Percentiles rank a stretch among this genome's conserved stretches.
Conservation (phyloP, 2,329 filamentous ascomycete genomes). For the Escovopsis sp. region DNA sequence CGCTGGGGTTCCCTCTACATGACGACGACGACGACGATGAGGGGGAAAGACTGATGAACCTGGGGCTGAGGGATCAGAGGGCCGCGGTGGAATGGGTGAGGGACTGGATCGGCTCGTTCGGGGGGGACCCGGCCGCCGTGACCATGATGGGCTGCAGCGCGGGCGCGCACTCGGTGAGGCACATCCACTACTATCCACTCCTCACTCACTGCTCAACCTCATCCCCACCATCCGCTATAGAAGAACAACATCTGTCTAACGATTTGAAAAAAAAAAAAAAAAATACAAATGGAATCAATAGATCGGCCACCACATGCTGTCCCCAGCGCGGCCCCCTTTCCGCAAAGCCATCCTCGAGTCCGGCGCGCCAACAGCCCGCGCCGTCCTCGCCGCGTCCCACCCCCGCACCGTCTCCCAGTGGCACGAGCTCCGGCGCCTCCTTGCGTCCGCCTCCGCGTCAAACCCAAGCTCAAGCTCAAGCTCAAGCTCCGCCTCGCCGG, state of each 20-base stretch:
- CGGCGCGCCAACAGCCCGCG: constrained; percentile 39
- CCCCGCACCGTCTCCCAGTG: constrained; percentile 42
- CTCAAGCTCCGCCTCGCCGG: too few species aligned
- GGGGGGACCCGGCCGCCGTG: constrained; percentile 41
- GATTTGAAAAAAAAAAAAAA: too few species aligned
- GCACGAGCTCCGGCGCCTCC: constrained; percentile 21
- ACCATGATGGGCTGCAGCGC: constrained; percentile 49
- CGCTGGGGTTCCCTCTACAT: constrained; percentile 50
- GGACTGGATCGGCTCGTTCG: constrained; percentile 44
- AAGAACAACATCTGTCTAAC: too few species aligned
- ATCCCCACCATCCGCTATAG: too few species aligned
- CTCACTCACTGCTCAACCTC: too few species aligned
- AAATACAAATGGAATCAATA: too few species aligned
- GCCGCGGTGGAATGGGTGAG: constrained; percentile 44
- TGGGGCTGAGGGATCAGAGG: constrained; percentile 50
- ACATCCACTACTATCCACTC: too few species aligned
- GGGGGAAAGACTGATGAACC: constrained; percentile 32
- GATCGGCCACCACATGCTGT: constrained; percentile 55
- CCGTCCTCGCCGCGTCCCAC: constrained; percentile 38
- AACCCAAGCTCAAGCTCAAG: too few species aligned
- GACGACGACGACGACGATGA: constrained; percentile 11
- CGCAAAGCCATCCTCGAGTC: constrained; percentile 42
- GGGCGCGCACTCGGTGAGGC: constrained; percentile 44
- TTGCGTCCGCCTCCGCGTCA: too few species aligned
- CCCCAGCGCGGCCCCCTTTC: constrained; percentile 29